These are phyloP conservation scores for Ephemerocybe angulata DNA, from an alignment of 768 basidiomycete genomes.

Conservation along the genomic window DNA sequence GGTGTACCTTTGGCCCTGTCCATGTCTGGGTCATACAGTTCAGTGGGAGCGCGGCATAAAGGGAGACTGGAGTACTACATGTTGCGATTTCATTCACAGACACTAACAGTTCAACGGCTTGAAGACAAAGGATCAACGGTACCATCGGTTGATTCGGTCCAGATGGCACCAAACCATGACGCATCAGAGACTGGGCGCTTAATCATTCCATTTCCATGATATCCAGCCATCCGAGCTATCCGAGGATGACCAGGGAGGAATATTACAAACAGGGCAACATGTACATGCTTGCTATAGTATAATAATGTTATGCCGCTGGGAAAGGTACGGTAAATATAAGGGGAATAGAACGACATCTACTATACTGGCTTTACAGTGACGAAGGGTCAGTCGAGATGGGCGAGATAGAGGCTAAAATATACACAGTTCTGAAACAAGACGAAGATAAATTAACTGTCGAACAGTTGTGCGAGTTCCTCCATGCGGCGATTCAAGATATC, in stretches of 20 bases:
- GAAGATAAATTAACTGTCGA: conserved; percentile 25
- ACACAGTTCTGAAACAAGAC: not conserved
- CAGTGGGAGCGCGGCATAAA: too few species aligned
- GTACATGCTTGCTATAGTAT: not conserved
- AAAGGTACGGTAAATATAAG: not conserved
- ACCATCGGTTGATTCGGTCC: too few species aligned
- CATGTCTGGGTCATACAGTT: too few species aligned
- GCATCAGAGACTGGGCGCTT: too few species aligned
- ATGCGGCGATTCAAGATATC: conserved; percentile 84
- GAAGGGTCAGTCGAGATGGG: not conserved
- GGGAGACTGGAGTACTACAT: too few species aligned
- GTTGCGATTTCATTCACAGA: too few species aligned
- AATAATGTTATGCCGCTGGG: not conserved
- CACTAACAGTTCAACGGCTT: too few species aligned
- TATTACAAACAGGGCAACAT: not conserved
- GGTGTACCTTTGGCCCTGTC: too few species aligned
- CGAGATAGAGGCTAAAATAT: not conserved
- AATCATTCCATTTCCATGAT: too few species aligned
- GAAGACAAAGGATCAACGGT: too few species aligned
- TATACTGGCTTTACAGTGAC: not conserved
- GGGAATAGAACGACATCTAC: not conserved
- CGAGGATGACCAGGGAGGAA: not conserved
- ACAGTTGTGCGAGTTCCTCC: conserved; percentile 81
- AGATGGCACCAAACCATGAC: too few species aligned
- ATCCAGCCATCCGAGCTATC: too few species aligned